phyloP scores from a whole-genome alignment of 2,329 filamentous ascomycete genomes.

The Alternaria consortialis region DNA sequence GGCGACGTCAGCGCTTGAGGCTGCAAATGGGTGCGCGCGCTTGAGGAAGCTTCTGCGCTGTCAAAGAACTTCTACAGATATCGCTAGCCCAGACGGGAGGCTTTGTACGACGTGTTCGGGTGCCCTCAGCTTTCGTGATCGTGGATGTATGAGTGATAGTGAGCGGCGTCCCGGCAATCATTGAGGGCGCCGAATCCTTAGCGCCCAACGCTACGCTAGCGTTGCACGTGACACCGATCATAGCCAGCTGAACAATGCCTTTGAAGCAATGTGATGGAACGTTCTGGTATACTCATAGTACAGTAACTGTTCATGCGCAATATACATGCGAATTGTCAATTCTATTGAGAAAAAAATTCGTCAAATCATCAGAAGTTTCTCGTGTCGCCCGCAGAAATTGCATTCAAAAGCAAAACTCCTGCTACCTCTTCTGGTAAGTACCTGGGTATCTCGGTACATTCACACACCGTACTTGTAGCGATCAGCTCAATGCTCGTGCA shows the following conservation, averaged over 20 bases:
- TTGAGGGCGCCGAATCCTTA: slow-evolving; percentile 24
- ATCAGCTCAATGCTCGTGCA: slow-evolving; percentile 24
- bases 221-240: slow-evolving; percentile 10
- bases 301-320: background rate
- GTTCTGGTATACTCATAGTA: background rate
- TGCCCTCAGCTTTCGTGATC: slow-evolving; percentile 43
- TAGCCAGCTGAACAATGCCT: background rate
- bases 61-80: slow-evolving; percentile 32
- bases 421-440: background rate
- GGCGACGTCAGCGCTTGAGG: slow-evolving; percentile 42
- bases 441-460: background rate
- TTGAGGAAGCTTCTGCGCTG: slow-evolving; percentile 38
- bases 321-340: background rate
- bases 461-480: background rate
- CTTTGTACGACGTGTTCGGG: slow-evolving; percentile 44
- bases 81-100: slow-evolving; percentile 32
- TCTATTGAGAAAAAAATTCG: background rate
- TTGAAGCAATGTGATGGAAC: background rate
- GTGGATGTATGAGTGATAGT: slow-evolving; percentile 43
- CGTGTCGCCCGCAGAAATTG: background rate
- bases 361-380: background rate
- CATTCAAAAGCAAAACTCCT: slow-evolving; percentile 1
- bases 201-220: slow-evolving; percentile 19
- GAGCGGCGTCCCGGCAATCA: slow-evolving; percentile 18
- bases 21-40: slow-evolving; percentile 35